Evolutionary conservation across 129 eudicot species (phyloP).

Genomic region (Saussurea involucrata): DNA sequence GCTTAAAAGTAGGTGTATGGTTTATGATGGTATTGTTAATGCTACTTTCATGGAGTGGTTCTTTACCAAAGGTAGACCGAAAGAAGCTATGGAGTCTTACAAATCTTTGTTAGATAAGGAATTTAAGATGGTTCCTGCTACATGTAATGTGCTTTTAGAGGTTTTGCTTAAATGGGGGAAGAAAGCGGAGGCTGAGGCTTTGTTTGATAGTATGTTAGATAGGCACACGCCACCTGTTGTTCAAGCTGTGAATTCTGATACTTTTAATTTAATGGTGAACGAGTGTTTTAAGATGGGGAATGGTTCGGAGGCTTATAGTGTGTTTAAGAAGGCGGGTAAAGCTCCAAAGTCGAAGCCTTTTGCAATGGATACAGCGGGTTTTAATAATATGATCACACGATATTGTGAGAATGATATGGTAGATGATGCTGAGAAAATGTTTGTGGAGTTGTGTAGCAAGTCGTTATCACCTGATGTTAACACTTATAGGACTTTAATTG

Average conservation of each 20-base stretch:
- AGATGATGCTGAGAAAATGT: conserved; percentile 79
- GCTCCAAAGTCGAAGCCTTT: conserved; percentile 82
- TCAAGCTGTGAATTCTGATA: conserved; percentile 89
- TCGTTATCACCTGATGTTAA: conserved; percentile 81
- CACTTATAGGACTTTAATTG: conserved; percentile 58
- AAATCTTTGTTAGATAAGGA: conserved; percentile 48
- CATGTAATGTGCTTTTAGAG: conserved; percentile 76
- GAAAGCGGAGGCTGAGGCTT: conserved; percentile 70
- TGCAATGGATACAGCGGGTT: conserved; percentile 82
- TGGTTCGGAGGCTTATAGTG: conserved; percentile 48
- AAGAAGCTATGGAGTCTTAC: conserved; percentile 82
- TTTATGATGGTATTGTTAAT: conserved; percentile 82
- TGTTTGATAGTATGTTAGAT: conserved; percentile 83
- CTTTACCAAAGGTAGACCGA: conserved; percentile 55
- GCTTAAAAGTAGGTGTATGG: conserved; percentile 69
- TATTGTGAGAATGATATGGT: conserved; percentile 70
- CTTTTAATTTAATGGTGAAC: conserved; percentile 81
- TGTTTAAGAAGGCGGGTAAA: conserved; percentile 74
- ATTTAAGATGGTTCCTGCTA: conserved; percentile 84
- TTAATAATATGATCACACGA: conserved; percentile 54
- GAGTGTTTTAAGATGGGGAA: conserved; percentile 72
- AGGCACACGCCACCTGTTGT: conserved; percentile 88
- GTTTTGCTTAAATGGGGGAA: conserved; percentile 66
- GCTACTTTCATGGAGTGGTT: conserved; percentile 93
- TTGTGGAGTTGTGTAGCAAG: conserved; percentile 54